phyloP scores from a whole-genome alignment of 2,329 filamentous ascomycete species.

The Sporothrix euskadiensis region DNA sequence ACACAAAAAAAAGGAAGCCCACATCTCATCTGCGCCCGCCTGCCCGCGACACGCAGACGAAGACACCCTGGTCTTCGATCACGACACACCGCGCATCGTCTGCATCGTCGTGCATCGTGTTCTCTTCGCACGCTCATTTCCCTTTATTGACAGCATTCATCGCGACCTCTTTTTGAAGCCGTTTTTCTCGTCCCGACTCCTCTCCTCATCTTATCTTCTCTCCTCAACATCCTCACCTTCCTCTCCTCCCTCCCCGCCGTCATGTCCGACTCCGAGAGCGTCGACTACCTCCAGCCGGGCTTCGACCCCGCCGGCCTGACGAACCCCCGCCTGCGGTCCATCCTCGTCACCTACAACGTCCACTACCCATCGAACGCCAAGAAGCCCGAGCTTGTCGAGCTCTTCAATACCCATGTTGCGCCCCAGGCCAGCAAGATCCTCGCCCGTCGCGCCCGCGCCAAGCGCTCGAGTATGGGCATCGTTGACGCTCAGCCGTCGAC shows the following conservation, averaged over 20 bases:
- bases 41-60: conserved; percentile 1
- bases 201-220: background rate
- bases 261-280: conserved; percentile 65
- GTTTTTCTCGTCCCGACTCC: background rate
- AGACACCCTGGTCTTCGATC: conserved; percentile 9
- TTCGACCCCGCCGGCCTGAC: conserved; percentile 85
- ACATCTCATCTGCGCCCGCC: conserved; percentile 4
- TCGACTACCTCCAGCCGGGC: conserved; percentile 80
- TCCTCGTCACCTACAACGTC: conserved; percentile 86
- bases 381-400: conserved; percentile 81
- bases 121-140: background rate
- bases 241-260: conserved; percentile 27
- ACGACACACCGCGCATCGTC: background rate
- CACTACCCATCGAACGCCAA: conserved; percentile 86
- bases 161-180: background rate
- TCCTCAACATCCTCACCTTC: background rate
- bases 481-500: conserved; percentile 62
- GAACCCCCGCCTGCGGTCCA: conserved; percentile 83
- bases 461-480: conserved; percentile 86
- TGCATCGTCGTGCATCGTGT: conserved; percentile 11
- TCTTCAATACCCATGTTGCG: conserved; percentile 77
- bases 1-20: background rate
- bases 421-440: conserved; percentile 78
- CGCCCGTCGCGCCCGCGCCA: conserved; percentile 71
- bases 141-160: background rate